phyloP scores from a whole-genome alignment of 148 eudicot species.

The Chenopodium album region DNA sequence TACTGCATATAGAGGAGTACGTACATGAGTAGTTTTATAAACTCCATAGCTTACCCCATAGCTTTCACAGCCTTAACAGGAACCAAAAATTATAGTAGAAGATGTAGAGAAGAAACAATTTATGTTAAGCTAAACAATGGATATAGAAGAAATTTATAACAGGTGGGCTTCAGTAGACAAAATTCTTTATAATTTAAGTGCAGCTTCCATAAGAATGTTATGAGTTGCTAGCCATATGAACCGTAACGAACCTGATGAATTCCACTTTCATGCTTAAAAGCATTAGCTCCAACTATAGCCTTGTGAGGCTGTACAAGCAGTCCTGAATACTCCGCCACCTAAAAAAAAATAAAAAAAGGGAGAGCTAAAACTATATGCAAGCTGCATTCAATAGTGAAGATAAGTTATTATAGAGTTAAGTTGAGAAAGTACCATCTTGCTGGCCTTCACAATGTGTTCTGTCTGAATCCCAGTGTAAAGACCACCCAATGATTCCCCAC shows the following conservation, averaged over 20 bases:
- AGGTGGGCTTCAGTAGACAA: neutral
- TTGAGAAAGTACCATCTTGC: conserved; percentile 43
- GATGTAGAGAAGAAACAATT: neutral
- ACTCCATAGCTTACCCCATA: neutral
- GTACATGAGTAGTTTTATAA: neutral
- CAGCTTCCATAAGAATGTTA: neutral
- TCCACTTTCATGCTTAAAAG: conserved; percentile 61
- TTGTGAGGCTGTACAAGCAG: conserved; percentile 51
- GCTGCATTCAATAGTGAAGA: neutral
- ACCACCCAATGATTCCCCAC: conserved; percentile 42
- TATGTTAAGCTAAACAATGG: neutral
- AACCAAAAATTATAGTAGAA: neutral
- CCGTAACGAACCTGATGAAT: conserved; percentile 41
- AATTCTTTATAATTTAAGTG: neutral
- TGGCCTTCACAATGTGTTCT: conserved; percentile 43
- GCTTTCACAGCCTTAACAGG: neutral
- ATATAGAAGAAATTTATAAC: neutral
- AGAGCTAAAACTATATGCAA: neutral
- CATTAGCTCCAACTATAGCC: conserved; percentile 66
- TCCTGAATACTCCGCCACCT: conserved; percentile 54
- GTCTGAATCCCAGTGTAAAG: conserved; percentile 45
- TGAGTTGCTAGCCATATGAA: neutral
- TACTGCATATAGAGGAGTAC: neutral
- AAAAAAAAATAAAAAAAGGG: neutral
- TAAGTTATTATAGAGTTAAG: neutral